Percentiles rank a stretch among this genome's conserved stretches.
Conservation (phyloP, 176 grass and related monocot genomes). For the Chloris gayana region DNA sequence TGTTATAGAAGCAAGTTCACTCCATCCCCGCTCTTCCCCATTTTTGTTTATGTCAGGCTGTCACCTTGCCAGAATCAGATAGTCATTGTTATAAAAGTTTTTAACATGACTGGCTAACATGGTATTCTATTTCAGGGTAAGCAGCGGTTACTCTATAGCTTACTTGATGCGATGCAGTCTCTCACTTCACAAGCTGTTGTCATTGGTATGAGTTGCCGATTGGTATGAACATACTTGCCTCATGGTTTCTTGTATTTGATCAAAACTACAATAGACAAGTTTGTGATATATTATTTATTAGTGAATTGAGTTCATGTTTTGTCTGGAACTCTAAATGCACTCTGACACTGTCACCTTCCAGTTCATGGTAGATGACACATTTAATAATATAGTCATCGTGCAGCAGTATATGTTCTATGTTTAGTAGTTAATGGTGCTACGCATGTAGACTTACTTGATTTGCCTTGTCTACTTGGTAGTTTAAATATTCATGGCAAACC, state of each 20-base stretch:
- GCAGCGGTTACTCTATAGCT: slow-evolving; percentile 90
- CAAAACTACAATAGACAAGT: not conserved
- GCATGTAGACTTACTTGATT: not conserved
- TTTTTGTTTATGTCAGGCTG: not conserved
- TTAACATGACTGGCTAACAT: slow-evolving; percentile 15
- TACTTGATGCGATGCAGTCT: slow-evolving; percentile 91
- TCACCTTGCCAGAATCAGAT: not conserved
- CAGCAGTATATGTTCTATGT: slow-evolving; percentile 3
- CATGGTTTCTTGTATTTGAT: slow-evolving; percentile 22
- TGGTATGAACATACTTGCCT: slow-evolving; percentile 56
- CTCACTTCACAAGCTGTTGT: slow-evolving; percentile 88
- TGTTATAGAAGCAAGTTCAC: slow-evolving; percentile 11
- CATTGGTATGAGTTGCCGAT: slow-evolving; percentile 86
- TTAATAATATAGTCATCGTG: slow-evolving; percentile 5
- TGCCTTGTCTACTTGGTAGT: too few relatives aligned
- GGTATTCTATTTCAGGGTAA: slow-evolving; percentile 72
- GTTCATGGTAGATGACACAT: not conserved
- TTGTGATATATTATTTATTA: not conserved
- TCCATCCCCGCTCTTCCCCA: not conserved
- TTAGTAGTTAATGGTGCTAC: slow-evolving; percentile 17
- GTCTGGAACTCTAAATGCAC: not conserved
- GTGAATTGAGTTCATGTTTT: slow-evolving; percentile 3
- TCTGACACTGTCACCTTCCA: not conserved
- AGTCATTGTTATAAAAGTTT: not conserved
- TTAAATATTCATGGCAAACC: slow-evolving; percentile 14